Conservation (phyloP, 805 yeast species). For the Saccharomycopsis sp. region DNA sequence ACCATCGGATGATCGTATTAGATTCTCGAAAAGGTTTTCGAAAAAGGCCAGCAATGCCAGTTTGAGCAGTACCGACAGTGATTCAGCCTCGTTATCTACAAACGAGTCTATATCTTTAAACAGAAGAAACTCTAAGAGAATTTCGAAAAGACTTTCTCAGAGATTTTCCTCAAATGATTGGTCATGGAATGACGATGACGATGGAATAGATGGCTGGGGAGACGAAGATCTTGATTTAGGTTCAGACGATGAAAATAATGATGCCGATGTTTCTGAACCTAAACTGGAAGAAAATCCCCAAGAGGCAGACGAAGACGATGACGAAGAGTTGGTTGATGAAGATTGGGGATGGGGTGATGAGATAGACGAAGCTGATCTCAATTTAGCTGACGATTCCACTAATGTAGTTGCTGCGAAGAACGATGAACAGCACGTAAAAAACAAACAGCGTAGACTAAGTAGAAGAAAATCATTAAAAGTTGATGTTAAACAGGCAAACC, state of each 20-base stretch:
- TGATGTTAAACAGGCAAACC: not conserved
- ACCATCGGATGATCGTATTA: slow-evolving; percentile 13
- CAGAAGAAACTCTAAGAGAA: slow-evolving; percentile 14
- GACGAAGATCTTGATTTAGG: slow-evolving; percentile 11
- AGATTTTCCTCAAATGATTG: slow-evolving; percentile 16
- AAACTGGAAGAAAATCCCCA: not conserved
- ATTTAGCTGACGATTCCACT: not conserved
- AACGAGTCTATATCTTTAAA: slow-evolving; percentile 5
- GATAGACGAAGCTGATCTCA: not conserved
- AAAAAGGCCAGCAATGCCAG: not conserved
- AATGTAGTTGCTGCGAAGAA: not conserved
- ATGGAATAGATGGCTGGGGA: slow-evolving; percentile 15
- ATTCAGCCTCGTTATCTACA: not conserved
- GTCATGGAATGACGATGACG: slow-evolving; percentile 15
- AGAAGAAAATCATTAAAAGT: not conserved
- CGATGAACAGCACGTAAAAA: not conserved
- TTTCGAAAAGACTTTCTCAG: slow-evolving; percentile 16
- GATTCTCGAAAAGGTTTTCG: slow-evolving; percentile 18
- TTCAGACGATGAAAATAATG: slow-evolving; percentile 3
- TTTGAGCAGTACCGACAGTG: slow-evolving; percentile 3
- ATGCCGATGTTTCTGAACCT: not conserved
- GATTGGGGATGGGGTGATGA: slow-evolving; percentile 11
- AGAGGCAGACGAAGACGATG: not conserved
- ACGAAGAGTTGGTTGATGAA: slow-evolving; percentile 1
- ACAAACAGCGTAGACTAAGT: not conserved